A percentile compares a stretch with the other conserved stretches of the same genome.
phyloP scores from a whole-genome alignment of 768 basidiomycete species.

The Tulasnella sp. region DNA sequence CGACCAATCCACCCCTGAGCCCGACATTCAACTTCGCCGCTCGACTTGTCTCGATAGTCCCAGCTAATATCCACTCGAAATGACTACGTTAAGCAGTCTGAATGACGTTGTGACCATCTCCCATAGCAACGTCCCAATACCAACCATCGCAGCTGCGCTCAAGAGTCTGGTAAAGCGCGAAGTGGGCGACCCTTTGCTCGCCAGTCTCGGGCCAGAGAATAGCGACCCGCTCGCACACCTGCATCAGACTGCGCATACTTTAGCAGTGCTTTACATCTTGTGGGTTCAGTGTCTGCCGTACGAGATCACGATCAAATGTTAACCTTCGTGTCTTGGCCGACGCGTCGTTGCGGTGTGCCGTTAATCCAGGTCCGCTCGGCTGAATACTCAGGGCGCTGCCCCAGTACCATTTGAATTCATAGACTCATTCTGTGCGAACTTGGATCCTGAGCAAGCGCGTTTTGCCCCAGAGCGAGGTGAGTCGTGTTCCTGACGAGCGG shows the following conservation, averaged over 20 bases:
- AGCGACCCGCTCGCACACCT: slow-evolving; percentile 66
- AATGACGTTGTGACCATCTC: slow-evolving; percentile 16
- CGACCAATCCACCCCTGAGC: not conserved
- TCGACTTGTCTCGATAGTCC: not conserved
- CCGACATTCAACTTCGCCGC: not conserved
- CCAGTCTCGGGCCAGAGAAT: slow-evolving; percentile 52
- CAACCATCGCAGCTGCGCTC: slow-evolving; percentile 27
- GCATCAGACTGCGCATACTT: slow-evolving; percentile 53
- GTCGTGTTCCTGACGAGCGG: not conserved
- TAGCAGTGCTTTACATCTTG: slow-evolving; percentile 71
- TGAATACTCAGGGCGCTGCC: slow-evolving; percentile 55
- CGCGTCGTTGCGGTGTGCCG: not conserved
- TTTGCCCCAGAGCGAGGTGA: slow-evolving; percentile 65
- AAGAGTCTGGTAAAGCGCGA: slow-evolving; percentile 45
- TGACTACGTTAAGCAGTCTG: slow-evolving; percentile 7
- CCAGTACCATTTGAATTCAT: slow-evolving; percentile 69
- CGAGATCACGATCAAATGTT: slow-evolving; percentile 8
- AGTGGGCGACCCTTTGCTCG: slow-evolving; percentile 53
- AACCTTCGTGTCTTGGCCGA: not conserved
- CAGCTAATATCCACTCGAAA: not conserved
- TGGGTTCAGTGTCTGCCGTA: slow-evolving; percentile 40
- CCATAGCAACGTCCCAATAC: not conserved
- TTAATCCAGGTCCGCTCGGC: slow-evolving; percentile 32
- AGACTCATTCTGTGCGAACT: slow-evolving; percentile 57
- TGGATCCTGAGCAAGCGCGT: slow-evolving; percentile 61